A percentile compares a stretch with the other conserved stretches of the same genome.
Conservation (phyloP, 2,329 filamentous ascomycete species). For the Fusarium denticulatum region DNA sequence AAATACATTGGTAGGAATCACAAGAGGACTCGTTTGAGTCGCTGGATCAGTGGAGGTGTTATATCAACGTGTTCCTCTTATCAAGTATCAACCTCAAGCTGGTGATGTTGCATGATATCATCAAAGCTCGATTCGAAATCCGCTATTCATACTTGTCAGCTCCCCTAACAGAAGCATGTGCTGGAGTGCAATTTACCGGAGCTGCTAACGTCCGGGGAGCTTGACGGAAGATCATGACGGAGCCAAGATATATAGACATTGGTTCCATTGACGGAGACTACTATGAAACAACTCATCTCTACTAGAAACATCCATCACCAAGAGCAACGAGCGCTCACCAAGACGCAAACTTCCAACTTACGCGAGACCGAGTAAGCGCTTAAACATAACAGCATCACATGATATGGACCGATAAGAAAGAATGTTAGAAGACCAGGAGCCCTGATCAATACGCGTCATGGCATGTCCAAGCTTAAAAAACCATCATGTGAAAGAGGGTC, state of each 20-base stretch:
- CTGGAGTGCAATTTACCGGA: not conserved
- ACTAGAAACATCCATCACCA: not conserved
- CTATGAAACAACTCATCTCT: not conserved
- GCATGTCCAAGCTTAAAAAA: not conserved
- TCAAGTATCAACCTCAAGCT: not conserved
- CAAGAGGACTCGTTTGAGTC: not conserved
- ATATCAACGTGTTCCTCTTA: not conserved
- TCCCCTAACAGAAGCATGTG: not conserved
- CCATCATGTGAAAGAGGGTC: not conserved
- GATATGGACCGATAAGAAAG: not conserved
- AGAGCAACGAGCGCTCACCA: not conserved
- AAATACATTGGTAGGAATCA: not conserved
- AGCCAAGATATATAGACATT: not conserved
- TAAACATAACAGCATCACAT: not conserved
- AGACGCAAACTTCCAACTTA: not conserved
- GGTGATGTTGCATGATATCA: not conserved
- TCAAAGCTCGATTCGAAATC: not conserved
- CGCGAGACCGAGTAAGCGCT: not conserved
- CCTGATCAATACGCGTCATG: not conserved
- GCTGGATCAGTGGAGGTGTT: not conserved
- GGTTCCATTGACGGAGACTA: not conserved
- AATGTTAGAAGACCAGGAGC: not conserved
- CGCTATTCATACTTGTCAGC: not conserved
- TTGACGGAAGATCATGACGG: not conserved
- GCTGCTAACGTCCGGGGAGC: not conserved